Percentiles rank a stretch among this genome's conserved stretches.
phyloP scores from a whole-genome alignment of 305 asterid species.

The Fraxinus sp. region DNA sequence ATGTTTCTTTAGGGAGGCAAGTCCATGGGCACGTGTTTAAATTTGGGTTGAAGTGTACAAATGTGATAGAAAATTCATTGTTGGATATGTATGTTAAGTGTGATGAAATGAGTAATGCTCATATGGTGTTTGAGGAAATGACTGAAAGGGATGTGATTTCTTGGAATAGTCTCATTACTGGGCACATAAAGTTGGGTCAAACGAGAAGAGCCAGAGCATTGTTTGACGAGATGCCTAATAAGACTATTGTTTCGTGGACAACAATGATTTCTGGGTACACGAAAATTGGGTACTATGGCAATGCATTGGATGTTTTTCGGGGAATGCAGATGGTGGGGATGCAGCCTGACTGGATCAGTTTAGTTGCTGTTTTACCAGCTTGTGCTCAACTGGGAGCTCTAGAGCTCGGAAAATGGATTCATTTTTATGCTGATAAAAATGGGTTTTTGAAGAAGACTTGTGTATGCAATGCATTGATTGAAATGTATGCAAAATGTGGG shows the following conservation, averaged over 20 bases:
- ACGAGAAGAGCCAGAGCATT: slow-evolving; percentile 56
- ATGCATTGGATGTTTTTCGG: slow-evolving; percentile 70
- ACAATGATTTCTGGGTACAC: slow-evolving; percentile 76
- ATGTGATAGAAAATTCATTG: slow-evolving; percentile 50
- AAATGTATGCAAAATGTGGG: slow-evolving; percentile 91
- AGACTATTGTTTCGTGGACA: slow-evolving; percentile 76
- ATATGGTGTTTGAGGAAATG: slow-evolving; percentile 71
- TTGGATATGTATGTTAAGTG: slow-evolving; percentile 77
- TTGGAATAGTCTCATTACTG: slow-evolving; percentile 80
- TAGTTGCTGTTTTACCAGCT: slow-evolving; percentile 66
- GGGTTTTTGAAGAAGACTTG: slow-evolving; percentile 48
- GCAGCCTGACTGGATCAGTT: slow-evolving; percentile 79
- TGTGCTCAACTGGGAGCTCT: slow-evolving; percentile 78
- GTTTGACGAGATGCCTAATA: slow-evolving; percentile 63
- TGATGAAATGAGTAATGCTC: slow-evolving; percentile 51
- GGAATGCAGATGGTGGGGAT: slow-evolving; percentile 69
- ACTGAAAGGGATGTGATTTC: slow-evolving; percentile 66
- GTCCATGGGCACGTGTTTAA: slow-evolving; percentile 62
- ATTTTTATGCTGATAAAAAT: slow-evolving; percentile 52
- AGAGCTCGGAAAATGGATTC: slow-evolving; percentile 82
- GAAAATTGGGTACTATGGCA: slow-evolving; percentile 46
- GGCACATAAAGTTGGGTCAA: slow-evolving; percentile 61
- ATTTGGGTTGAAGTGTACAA: slow-evolving; percentile 45
- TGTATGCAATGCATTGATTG: slow-evolving; percentile 73
- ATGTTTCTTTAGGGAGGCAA: slow-evolving; percentile 49